These are phyloP conservation scores for Byssoonygena ceratinophila DNA, from an alignment of 2,329 filamentous ascomycete species.

Conservation along the genomic window DNA sequence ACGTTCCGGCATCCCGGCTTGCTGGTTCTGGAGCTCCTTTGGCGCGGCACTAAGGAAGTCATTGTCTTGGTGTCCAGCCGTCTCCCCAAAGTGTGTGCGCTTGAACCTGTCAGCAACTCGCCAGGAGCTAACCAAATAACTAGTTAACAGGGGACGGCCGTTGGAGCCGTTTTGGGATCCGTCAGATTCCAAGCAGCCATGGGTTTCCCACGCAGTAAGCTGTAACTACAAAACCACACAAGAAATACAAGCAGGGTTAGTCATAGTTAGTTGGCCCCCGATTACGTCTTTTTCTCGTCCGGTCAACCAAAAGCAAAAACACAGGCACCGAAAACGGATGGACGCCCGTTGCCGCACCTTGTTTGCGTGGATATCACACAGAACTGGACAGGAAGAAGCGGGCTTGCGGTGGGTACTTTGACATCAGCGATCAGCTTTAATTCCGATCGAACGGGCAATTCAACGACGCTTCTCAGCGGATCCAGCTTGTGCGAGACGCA, in stretches of 20 bases:
- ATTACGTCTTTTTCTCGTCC: not conserved
- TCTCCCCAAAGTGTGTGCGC: not conserved
- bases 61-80: slow-evolving; percentile 1
- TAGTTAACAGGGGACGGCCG: not conserved
- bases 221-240: too few species aligned
- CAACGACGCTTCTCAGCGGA: not conserved
- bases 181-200: not conserved
- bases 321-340: not conserved
- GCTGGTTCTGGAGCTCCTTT: slow-evolving; percentile 9
- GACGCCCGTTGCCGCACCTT: not conserved
- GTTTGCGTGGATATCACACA: not conserved
- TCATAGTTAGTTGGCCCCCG: too few species aligned
- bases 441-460: slow-evolving; percentile 2
- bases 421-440: slow-evolving; percentile 4
- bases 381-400: not conserved
- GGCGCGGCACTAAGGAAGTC: slow-evolving; percentile 9
- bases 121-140: too few species aligned
- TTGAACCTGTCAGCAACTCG: not conserved
- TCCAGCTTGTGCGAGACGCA: not conserved
- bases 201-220: too few species aligned
- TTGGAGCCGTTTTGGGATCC: not conserved
- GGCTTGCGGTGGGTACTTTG: not conserved
- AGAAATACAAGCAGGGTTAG: too few species aligned
- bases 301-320: not conserved
- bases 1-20: slow-evolving; percentile 10